Conservation (phyloP, 192 early-diverging fungal species). For the Coemansia sp. region DNA sequence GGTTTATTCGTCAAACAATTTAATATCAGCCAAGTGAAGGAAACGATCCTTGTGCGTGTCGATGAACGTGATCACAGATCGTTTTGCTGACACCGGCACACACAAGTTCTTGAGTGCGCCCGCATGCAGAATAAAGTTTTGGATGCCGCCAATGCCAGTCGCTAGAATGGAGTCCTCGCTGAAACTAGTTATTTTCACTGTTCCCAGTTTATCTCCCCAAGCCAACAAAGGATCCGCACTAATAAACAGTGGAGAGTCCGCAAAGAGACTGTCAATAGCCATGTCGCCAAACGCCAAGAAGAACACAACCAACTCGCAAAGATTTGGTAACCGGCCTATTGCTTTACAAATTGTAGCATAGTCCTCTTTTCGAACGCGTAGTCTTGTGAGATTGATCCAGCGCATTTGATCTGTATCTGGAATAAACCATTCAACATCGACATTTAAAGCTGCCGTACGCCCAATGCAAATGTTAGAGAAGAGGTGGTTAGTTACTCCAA, state of each 20-base stretch:
- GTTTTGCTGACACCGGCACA: background rate
- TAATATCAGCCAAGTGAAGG: background rate
- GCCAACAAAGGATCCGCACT: background rate
- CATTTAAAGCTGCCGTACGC: background rate
- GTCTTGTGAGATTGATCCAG: background rate
- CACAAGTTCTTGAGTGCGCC: background rate
- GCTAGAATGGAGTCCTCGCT: background rate
- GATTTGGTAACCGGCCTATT: background rate
- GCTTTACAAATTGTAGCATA: background rate
- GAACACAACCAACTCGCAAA: background rate
- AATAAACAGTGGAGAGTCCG: background rate
- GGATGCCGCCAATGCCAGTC: background rate
- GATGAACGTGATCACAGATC: background rate
- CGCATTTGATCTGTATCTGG: background rate
- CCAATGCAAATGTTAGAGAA: background rate
- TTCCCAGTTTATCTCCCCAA: background rate
- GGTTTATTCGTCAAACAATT: no score
- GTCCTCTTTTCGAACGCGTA: background rate
- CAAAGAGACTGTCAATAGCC: background rate
- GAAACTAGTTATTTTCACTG: background rate
- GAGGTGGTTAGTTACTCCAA: background rate
- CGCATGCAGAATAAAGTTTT: background rate
- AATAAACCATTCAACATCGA: background rate
- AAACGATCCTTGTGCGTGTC: background rate
- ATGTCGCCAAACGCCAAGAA: background rate